Percentiles rank a stretch among this genome's conserved stretches.
phyloP scores from a whole-genome alignment of 805 yeast genomes.

The Kazachstania psychrophila region DNA sequence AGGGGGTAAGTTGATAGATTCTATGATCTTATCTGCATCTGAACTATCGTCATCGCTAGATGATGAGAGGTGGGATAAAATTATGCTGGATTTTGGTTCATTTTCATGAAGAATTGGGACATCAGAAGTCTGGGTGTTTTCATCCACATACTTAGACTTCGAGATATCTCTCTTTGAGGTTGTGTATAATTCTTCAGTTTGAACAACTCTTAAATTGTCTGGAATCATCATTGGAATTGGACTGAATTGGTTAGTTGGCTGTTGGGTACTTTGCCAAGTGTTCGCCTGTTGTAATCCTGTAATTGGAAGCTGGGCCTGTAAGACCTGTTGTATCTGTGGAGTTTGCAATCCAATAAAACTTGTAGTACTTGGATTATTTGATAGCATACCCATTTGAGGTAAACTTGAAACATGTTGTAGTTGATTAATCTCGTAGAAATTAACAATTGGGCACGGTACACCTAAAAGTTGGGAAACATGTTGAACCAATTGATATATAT shows the following conservation, averaged over 20 bases:
- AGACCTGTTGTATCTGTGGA: too few relatives aligned
- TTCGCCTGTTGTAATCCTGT: too few relatives aligned
- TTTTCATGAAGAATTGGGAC: neutral
- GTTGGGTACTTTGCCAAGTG: too few relatives aligned
- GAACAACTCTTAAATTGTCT: too few relatives aligned
- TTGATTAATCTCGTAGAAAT: conserved; percentile 24
- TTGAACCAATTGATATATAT: conserved; percentile 58
- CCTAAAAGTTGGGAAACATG: conserved; percentile 58
- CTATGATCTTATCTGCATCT: conserved; percentile 7
- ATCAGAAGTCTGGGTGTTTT: neutral
- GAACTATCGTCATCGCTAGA: neutral
- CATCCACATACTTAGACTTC: neutral
- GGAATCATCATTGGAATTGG: too few relatives aligned
- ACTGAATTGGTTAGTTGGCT: too few relatives aligned
- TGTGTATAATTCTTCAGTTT: too few relatives aligned
- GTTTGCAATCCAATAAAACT: neutral
- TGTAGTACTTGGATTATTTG: neutral
- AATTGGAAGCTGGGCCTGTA: too few relatives aligned
- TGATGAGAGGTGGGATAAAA: neutral
- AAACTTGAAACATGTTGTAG: conserved; percentile 1
- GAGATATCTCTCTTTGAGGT: neutral
- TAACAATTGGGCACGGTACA: conserved; percentile 34
- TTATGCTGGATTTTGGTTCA: neutral
- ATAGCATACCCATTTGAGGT: neutral
- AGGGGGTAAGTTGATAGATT: conserved; percentile 9